Percentiles rank a stretch among this genome's conserved stretches.
Conservation (phyloP, 805 yeast genomes). For the Starmerella powellii region DNA sequence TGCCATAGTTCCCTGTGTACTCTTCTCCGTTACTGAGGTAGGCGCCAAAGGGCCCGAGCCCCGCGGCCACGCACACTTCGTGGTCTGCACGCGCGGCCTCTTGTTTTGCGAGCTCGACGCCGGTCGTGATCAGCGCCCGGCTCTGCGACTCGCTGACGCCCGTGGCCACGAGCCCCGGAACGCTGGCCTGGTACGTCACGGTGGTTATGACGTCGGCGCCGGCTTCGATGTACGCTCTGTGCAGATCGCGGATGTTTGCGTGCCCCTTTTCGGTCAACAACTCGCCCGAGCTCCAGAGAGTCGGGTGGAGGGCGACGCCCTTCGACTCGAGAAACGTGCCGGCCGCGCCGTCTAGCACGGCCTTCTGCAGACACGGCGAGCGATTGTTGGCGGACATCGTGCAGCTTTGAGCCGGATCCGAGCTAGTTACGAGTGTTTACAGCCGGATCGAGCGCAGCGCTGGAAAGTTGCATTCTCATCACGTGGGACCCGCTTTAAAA, state of each 20-base stretch:
- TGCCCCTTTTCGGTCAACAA: constrained; percentile 34
- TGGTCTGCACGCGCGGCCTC: constrained; percentile 19
- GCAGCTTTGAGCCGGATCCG: too few species aligned
- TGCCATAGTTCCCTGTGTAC: constrained; percentile 56
- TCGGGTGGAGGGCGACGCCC: constrained; percentile 36
- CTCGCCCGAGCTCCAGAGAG: constrained; percentile 53
- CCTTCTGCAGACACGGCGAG: too few species aligned
- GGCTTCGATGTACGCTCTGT: constrained; percentile 38
- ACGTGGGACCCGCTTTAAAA: too few species aligned
- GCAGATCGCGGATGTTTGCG: constrained; percentile 36
- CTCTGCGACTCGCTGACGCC: constrained; percentile 13
- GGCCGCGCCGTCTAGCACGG: constrained; percentile 48
- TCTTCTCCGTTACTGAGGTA: constrained; percentile 56
- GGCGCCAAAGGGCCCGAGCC: constrained; percentile 72
- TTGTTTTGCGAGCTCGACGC: constrained; percentile 24
- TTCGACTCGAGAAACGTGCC: constrained; percentile 50
- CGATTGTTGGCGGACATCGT: not conserved
- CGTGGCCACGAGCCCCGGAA: constrained; percentile 29
- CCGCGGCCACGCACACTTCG: constrained; percentile 38
- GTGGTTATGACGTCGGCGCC: constrained; percentile 49
- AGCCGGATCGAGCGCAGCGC: too few species aligned
- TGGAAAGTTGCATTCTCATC: not conserved
- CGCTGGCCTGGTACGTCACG: constrained; percentile 50
- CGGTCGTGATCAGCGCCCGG: constrained; percentile 9
- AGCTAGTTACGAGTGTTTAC: too few species aligned